Percentiles rank a stretch among this genome's conserved stretches.
phyloP scores from a whole-genome alignment of 106 monocot species.

The Dendrobium nobile region DNA sequence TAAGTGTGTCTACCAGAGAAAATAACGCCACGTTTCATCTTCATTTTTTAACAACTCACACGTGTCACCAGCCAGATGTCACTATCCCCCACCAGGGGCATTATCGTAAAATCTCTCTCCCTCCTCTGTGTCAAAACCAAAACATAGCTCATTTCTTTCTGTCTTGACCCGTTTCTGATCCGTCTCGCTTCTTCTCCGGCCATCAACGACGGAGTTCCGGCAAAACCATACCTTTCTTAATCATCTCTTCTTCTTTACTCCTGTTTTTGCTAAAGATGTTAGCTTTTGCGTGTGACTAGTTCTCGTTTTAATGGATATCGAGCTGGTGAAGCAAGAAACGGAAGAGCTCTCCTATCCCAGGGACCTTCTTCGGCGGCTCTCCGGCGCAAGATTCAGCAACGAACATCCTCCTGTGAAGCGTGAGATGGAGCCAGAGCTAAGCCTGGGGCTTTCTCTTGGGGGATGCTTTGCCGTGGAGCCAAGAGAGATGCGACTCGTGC shows the following conservation, averaged over 20 bases:
- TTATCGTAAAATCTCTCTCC: not conserved
- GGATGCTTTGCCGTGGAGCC: constrained; percentile 50
- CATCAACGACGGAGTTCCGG: not conserved
- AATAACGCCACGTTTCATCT: not conserved
- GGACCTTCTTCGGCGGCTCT: constrained; percentile 33
- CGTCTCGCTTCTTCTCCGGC: not conserved
- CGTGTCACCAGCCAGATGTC: not conserved
- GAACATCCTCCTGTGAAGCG: not conserved
- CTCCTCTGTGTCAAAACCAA: not conserved
- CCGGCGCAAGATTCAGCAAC: not conserved
- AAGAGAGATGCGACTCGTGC: constrained; percentile 22
- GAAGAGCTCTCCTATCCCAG: constrained; percentile 21
- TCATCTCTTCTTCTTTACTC: not conserved
- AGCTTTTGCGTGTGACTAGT: not conserved
- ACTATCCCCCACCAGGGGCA: not conserved
- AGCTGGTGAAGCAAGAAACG: constrained; percentile 10
- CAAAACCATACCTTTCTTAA: not conserved
- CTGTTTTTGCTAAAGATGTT: not conserved
- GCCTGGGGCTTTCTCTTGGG: constrained; percentile 50
- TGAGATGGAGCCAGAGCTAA: constrained; percentile 42
- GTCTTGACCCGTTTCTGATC: not conserved
- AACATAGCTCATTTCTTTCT: not conserved
- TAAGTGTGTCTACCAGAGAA: not conserved
- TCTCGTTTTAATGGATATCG: not conserved
- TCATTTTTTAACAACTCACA: not conserved